A percentile compares a stretch with the other conserved stretches of the same genome.
These are phyloP conservation scores for Leccinum sublutescens DNA, from an alignment of 768 basidiomycete species.

Conservation along the genomic window DNA sequence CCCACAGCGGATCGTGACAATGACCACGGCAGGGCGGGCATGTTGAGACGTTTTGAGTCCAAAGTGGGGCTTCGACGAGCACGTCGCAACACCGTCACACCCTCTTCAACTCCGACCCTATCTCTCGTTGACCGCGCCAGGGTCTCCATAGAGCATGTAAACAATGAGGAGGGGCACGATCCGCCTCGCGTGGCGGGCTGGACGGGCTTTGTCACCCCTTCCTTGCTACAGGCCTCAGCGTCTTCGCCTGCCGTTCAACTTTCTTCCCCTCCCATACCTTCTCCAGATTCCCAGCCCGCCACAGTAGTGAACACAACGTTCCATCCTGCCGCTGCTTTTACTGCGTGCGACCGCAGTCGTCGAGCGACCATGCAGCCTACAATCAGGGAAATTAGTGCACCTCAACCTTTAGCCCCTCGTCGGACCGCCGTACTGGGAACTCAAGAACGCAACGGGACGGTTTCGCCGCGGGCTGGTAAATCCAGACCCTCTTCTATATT, in stretches of 20 bases:
- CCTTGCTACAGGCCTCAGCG: constrained; percentile 66
- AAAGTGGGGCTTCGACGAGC: constrained; percentile 50
- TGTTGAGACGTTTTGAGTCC: constrained; percentile 49
- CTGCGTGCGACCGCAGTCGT: constrained; percentile 44
- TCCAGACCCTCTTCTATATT: constrained; percentile 34
- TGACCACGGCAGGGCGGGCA: constrained; percentile 43
- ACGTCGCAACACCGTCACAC: constrained; percentile 40
- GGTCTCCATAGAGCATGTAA: constrained; percentile 29
- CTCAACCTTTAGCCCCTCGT: constrained; percentile 36
- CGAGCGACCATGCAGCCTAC: constrained; percentile 38
- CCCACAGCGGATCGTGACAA: constrained; percentile 31
- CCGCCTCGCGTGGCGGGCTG: constrained; percentile 50
- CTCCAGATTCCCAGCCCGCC: constrained; percentile 50
- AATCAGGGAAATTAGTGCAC: constrained; percentile 41
- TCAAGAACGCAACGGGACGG: constrained; percentile 30
- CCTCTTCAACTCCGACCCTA: constrained; percentile 40
- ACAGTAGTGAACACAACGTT: constrained; percentile 49
- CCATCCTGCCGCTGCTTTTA: constrained; percentile 45
- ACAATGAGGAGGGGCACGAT: constrained; percentile 37
- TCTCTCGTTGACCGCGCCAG: constrained; percentile 25
- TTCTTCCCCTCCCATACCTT: constrained; percentile 53
- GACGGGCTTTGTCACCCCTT: constrained; percentile 62
- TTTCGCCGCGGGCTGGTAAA: constrained; percentile 32
- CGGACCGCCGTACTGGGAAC: constrained; percentile 25
- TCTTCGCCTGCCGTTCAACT: constrained; percentile 74